Base-by-base conservation (phyloP, 495 filamentous ascomycete genomes). In the Talaromyces thailandensis region DNA sequence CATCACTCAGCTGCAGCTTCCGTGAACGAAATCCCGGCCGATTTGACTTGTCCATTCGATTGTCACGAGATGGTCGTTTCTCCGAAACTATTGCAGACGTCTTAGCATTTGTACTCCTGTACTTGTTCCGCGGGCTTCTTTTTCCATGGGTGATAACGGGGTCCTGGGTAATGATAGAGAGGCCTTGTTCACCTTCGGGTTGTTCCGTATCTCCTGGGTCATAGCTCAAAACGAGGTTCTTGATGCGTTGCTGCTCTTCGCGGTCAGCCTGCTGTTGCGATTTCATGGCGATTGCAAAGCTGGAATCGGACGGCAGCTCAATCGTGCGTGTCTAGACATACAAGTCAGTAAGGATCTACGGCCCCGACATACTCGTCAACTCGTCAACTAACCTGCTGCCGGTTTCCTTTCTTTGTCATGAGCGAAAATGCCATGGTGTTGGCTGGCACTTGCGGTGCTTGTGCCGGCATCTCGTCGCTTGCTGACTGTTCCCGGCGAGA, bases 191-290 rank as follows among this genome's bases (percentile, higher is more conserved):
- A 75, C 78, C 72, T 86, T 93, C 92, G 69, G 91, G 84, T 60
- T 81, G 74, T 31, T 92, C 88, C 68, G 86, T 82, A 60, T 86
- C 91, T 58, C 89, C 88, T 35, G 88, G 82, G 73, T 98, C 94
- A 70, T 96, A 96, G 73, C 96, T 98, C 70, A 98, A 81, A 51
- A 98, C 95, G 24, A 98, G 79, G 70, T 89, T 94, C 78, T 98
- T 98, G 82, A 98, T 98, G 55, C 96, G 90, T 70, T 96, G 89
- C 70, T 98, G 94, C 70, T 98, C 94, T 69, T 94, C 94, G 58
- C 89, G 88, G 71, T 97, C 93, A 0, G 93, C 94, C 72, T 93
- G 88, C 68, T 96, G 92, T 75, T 96, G 92, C 64, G 82, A 91
- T 69, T 90, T 93, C 92, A 98, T 92, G 16, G 95, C 93, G 63